Conservation (phyloP, 169 alveolate species). For the Eimeria praecox region DNA sequence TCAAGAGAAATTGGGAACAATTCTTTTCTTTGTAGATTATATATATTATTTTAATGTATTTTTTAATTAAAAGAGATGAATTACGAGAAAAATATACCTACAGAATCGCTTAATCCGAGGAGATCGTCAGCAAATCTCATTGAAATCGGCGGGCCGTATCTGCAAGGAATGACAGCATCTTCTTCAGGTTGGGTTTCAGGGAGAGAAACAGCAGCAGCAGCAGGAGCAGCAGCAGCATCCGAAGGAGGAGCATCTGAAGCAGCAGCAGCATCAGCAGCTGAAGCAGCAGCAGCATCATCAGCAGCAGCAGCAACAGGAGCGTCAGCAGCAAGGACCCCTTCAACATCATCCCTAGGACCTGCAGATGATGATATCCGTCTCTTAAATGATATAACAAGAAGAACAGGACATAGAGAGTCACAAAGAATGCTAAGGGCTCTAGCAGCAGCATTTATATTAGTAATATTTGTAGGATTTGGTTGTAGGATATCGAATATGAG, state of each 20-base stretch:
- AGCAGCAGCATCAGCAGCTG: neutral
- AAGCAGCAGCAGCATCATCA: neutral
- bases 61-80: too few relatives aligned
- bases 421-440: neutral
- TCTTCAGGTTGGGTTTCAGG: neutral
- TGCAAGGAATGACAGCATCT: too few relatives aligned
- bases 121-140: too few relatives aligned
- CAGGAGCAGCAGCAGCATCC: neutral
- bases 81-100: too few relatives aligned
- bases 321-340: neutral
- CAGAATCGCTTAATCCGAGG: too few relatives aligned
- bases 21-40: too few relatives aligned
- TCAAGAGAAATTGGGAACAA: too few relatives aligned
- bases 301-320: neutral
- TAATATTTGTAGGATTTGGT: neutral
- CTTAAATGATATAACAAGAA: neutral
- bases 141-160: too few relatives aligned
- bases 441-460: neutral
- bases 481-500: neutral
- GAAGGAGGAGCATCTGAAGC: neutral
- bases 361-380: neutral
- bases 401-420: neutral
- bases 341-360: too few relatives aligned
- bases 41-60: too few relatives aligned
- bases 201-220: neutral